Conservation (phyloP, 495 filamentous ascomycete genomes). For the Podospora conica region DNA sequence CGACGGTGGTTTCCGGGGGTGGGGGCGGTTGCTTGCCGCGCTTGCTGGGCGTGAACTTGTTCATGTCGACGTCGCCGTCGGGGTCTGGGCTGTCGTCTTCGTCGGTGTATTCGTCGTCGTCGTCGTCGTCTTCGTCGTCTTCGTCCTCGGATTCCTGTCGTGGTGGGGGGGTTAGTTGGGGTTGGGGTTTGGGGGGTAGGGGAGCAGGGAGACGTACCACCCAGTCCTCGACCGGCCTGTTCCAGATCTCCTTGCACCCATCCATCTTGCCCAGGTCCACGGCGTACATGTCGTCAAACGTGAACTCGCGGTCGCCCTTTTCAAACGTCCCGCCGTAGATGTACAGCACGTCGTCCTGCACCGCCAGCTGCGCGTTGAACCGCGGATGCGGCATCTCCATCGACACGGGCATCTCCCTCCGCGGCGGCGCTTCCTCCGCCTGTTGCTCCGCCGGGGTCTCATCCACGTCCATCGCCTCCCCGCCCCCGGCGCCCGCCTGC, state of each 20-base stretch:
- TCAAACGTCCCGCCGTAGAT: conserved; percentile 94
- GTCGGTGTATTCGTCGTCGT: conserved; percentile 61
- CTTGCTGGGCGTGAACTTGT: conserved; percentile 35
- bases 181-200: conserved; percentile 14
- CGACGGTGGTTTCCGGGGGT: conserved; percentile 27
- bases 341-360: conserved; percentile 87
- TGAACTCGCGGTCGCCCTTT: conserved; percentile 88
- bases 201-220: conserved; percentile 43
- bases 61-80: conserved; percentile 44
- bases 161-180: conserved; percentile 18
- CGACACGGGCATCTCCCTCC: conserved; percentile 49
- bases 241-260: conserved; percentile 84
- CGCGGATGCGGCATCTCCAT: conserved; percentile 80
- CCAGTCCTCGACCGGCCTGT: conserved; percentile 79
- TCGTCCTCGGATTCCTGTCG: conserved; percentile 63
- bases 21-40: conserved; percentile 40
- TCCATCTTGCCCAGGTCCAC: conserved; percentile 89
- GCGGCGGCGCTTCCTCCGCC: conserved; percentile 39
- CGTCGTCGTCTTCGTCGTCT: conserved; percentile 59
- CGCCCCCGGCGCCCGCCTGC: conserved; percentile 36
- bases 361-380: conserved; percentile 83
- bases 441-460: conserved; percentile 38
- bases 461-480: conserved; percentile 37
- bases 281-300: conserved; percentile 87
- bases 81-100: conserved; percentile 57